phyloP scores from a whole-genome alignment of 495 filamentous ascomycete genomes.

The Gamarada debralockiae region DNA sequence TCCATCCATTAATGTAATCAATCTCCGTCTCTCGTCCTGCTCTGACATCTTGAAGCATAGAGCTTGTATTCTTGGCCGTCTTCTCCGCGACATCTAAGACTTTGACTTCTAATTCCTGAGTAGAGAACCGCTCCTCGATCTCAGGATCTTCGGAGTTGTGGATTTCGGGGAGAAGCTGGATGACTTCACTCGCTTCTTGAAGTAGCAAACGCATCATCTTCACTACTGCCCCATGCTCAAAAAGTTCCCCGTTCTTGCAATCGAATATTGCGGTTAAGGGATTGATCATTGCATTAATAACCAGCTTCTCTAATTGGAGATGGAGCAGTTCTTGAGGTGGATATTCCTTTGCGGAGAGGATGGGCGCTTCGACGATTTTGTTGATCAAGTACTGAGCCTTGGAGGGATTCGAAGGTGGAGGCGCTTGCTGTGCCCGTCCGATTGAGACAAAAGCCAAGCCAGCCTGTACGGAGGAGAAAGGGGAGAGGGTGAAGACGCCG shows the following conservation, averaged over 20 bases:
- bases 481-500: constrained; percentile 52
- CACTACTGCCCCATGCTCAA: constrained; percentile 53
- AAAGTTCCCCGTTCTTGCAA: constrained; percentile 69
- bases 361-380: constrained; percentile 24
- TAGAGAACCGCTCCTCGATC: constrained; percentile 46
- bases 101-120: constrained; percentile 50
- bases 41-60: constrained; percentile 77
- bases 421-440: constrained; percentile 36
- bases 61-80: constrained; percentile 65
- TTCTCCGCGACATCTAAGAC: constrained; percentile 53
- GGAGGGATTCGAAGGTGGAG: constrained; percentile 4
- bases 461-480: constrained; percentile 62
- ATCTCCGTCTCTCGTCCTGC: constrained; percentile 66
- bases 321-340: constrained; percentile 47
- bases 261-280: constrained; percentile 72
- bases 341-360: constrained; percentile 40
- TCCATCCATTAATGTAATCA: constrained; percentile 80
- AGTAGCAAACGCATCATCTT: constrained; percentile 55
- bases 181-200: constrained; percentile 57
- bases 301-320: constrained; percentile 72
- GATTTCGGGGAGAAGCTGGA: constrained; percentile 34
- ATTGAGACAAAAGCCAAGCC: constrained; percentile 60
- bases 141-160: background rate
- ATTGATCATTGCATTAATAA: constrained; percentile 75
- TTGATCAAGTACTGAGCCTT: constrained; percentile 16